A percentile compares a stretch with the other conserved stretches of the same genome.
phyloP scores from a whole-genome alignment of 495 filamentous ascomycete species.

The Clavariopsis aquatica region DNA sequence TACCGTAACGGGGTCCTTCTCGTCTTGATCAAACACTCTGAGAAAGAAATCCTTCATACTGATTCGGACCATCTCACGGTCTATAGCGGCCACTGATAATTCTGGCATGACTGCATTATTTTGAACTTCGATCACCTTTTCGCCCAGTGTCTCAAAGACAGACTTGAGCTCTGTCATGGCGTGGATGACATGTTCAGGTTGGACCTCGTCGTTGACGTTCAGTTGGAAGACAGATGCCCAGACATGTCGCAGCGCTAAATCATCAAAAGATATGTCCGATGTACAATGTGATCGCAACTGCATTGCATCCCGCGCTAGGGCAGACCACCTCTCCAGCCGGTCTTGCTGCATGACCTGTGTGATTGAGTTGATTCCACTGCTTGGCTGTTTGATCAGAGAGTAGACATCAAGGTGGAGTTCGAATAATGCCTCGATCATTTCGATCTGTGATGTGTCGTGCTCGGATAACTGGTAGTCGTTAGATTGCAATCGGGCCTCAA shows the following conservation, averaged over 20 bases:
- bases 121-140: slow-evolving; percentile 62
- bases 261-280: slow-evolving; percentile 41
- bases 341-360: slow-evolving; percentile 65
- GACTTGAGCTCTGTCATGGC: slow-evolving; percentile 74
- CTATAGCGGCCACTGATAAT: slow-evolving; percentile 74
- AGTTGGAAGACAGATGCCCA: slow-evolving; percentile 82
- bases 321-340: slow-evolving; percentile 72
- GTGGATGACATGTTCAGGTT: slow-evolving; percentile 74
- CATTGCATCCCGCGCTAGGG: slow-evolving; percentile 66
- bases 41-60: slow-evolving; percentile 96
- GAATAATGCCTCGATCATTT: slow-evolving; percentile 75
- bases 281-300: slow-evolving; percentile 39
- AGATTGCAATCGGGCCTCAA: slow-evolving; percentile 31
- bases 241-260: slow-evolving; percentile 64
- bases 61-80: slow-evolving; percentile 85
- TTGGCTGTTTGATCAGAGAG: slow-evolving; percentile 71
- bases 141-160: slow-evolving; percentile 47
- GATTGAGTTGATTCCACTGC: slow-evolving; percentile 62
- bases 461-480: slow-evolving; percentile 25
- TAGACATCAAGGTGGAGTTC: slow-evolving; percentile 90
- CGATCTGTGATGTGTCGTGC: slow-evolving; percentile 34
- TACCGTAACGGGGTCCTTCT: slow-evolving; percentile 71
- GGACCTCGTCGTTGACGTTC: slow-evolving; percentile 65
- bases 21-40: slow-evolving; percentile 68
- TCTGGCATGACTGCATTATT: slow-evolving; percentile 91